These are phyloP conservation scores for Cytospora piceicola DNA, from an alignment of 2,329 filamentous ascomycete species.

Conservation along the genomic window DNA sequence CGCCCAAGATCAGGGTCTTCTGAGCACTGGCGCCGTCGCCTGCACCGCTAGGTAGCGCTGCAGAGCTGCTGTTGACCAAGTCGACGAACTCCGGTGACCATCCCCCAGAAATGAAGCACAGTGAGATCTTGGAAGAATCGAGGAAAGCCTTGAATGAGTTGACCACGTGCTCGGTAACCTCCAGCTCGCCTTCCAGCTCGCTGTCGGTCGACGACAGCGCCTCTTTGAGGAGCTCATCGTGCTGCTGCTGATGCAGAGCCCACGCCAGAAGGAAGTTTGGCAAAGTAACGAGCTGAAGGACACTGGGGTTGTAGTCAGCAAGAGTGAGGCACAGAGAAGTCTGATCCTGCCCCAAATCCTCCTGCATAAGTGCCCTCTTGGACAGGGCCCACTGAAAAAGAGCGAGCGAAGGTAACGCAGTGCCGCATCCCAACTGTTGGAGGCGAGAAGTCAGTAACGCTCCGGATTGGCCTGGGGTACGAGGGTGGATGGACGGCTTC, in stretches of 20 bases:
- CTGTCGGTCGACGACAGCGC: conserved; percentile 54
- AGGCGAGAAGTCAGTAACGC: conserved; percentile 31
- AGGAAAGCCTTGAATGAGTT: conserved; percentile 62
- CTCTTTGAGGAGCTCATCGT: conserved; percentile 45
- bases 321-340: conserved; percentile 63
- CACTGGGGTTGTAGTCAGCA: conserved; percentile 79
- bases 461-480: conserved; percentile 23
- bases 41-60: conserved; percentile 29
- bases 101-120: conserved; percentile 74
- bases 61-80: conserved; percentile 48
- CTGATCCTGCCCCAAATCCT: conserved; percentile 27
- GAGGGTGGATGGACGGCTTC: not conserved
- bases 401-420: conserved; percentile 72
- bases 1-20: conserved; percentile 65
- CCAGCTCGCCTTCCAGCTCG: conserved; percentile 71
- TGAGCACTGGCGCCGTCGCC: conserved; percentile 15
- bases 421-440: conserved; percentile 75
- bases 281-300: conserved; percentile 76
- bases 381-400: conserved; percentile 65
- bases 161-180: conserved; percentile 63
- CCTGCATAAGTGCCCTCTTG: conserved; percentile 22
- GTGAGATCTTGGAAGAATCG: conserved; percentile 50
- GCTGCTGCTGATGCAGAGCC: conserved; percentile 52
- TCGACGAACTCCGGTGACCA: conserved; percentile 70
- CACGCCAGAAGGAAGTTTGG: conserved; percentile 78